Conservation (phyloP, 2,329 filamentous ascomycete genomes). For the Zymoseptoria crescenta region DNA sequence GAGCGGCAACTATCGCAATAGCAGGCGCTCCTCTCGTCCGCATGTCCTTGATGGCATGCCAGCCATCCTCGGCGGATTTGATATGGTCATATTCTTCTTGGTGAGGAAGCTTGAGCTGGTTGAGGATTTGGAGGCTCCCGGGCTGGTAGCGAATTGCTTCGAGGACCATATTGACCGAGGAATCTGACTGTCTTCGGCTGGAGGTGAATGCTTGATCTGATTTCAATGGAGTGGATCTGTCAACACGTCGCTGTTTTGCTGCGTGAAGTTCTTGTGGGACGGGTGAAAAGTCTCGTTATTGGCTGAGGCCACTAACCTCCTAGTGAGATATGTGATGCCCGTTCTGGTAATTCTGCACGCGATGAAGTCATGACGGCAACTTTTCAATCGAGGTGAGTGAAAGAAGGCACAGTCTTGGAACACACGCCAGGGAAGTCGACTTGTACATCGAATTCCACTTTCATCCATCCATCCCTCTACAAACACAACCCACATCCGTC, state of each 20-base stretch:
- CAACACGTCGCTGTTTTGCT: too few species aligned
- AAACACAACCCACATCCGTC: background rate
- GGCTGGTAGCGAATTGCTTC: constrained; percentile 70
- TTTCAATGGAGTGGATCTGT: too few species aligned
- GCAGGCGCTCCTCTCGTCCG: constrained; percentile 76
- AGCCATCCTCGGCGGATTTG: constrained; percentile 63
- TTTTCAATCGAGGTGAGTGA: background rate
- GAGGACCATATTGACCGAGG: constrained; percentile 48
- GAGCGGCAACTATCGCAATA: constrained; percentile 93
- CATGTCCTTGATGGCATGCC: constrained; percentile 77
- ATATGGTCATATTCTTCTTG: constrained; percentile 71
- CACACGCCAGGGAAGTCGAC: background rate
- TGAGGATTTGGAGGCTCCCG: constrained; percentile 67
- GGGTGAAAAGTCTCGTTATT: background rate
- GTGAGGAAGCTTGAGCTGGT: constrained; percentile 76
- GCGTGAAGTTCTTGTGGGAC: background rate
- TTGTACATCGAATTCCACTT: background rate
- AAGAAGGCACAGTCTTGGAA: background rate
- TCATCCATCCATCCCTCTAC: background rate
- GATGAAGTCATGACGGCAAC: background rate
- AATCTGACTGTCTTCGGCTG: background rate
- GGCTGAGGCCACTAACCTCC: background rate
- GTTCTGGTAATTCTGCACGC: background rate
- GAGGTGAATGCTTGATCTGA: background rate
- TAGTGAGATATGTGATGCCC: background rate